Evolutionary conservation across 148 eudicot genomes (phyloP).

Genomic region (Cornus suecica): DNA sequence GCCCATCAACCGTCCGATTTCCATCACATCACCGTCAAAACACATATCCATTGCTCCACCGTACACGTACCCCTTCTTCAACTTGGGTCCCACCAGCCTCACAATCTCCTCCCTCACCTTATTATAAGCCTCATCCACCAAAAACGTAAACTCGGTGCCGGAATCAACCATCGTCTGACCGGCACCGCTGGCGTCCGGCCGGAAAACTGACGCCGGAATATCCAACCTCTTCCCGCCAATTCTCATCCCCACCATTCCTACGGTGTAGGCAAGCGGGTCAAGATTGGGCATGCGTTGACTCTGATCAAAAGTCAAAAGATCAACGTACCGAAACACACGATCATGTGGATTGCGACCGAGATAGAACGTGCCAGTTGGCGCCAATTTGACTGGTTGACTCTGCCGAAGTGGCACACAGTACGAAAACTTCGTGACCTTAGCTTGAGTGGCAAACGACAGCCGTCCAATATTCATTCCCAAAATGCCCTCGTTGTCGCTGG

Average conservation of each 20-base stretch:
- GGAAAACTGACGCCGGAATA: constrained; percentile 19
- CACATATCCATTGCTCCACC: constrained; percentile 46
- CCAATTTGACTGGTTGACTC: not conserved
- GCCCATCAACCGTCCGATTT: constrained; percentile 40
- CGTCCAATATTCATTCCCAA: constrained; percentile 55
- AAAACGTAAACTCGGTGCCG: constrained; percentile 45
- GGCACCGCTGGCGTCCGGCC: constrained; percentile 43
- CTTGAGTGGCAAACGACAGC: constrained; percentile 44
- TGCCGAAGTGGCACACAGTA: constrained; percentile 41
- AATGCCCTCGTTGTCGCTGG: constrained; percentile 46
- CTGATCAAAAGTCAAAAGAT: constrained; percentile 28
- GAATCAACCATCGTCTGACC: constrained; percentile 59
- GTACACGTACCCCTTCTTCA: constrained; percentile 41
- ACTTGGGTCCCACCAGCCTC: constrained; percentile 26
- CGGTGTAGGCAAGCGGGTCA: constrained; percentile 48
- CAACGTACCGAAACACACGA: constrained; percentile 18
- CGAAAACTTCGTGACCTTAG: constrained; percentile 39
- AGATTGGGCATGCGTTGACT: constrained; percentile 49
- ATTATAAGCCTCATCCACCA: constrained; percentile 43
- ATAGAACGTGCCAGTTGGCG: constrained; percentile 39
- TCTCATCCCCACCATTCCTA: constrained; percentile 35
- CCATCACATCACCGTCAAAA: constrained; percentile 32
- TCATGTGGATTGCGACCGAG: constrained; percentile 45
- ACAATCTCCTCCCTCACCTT: constrained; percentile 35
- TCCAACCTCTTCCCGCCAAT: constrained; percentile 30